Conservation (phyloP, 345 rosid species). For the Stellera chamaejasme region DNA sequence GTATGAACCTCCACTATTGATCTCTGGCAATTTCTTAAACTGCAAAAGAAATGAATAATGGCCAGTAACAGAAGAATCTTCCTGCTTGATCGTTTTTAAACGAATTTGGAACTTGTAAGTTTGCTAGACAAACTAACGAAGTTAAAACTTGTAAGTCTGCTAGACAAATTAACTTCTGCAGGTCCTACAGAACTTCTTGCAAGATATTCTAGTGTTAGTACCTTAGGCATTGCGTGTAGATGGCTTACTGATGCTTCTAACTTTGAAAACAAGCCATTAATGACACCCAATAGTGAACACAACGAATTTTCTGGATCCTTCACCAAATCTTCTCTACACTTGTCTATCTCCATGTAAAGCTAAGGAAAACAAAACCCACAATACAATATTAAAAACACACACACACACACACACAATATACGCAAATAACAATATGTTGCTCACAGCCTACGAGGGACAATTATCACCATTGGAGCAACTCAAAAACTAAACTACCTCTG, state of each 20-base stretch:
- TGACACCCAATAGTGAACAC: slow-evolving; percentile 37
- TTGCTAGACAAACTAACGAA: slow-evolving; percentile 1
- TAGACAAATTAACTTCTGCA: too few relatives aligned
- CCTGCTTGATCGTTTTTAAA: slow-evolving; percentile 31
- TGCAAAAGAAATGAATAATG: slow-evolving; percentile 49
- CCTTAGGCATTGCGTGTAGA: slow-evolving; percentile 56
- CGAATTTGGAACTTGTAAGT: neutral
- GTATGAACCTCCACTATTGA: slow-evolving; percentile 57
- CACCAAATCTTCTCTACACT: slow-evolving; percentile 56
- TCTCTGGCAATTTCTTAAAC: slow-evolving; percentile 57
- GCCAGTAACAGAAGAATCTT: slow-evolving; percentile 54
- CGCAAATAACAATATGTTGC: neutral
- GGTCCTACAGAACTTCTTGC: neutral
- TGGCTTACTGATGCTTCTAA: slow-evolving; percentile 65
- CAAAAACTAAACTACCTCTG: slow-evolving; percentile 47
- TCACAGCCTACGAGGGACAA: neutral
- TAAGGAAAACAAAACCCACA: slow-evolving; percentile 18
- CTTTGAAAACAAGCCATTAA: slow-evolving; percentile 46
- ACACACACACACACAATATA: neutral
- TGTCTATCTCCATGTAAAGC: slow-evolving; percentile 74
- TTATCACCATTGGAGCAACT: neutral
- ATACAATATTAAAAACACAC: neutral
- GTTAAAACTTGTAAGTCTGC: too few relatives aligned
- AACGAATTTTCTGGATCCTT: slow-evolving; percentile 56
- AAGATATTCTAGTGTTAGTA: slow-evolving; percentile 12